Base-by-base conservation (phyloP, 164 flowering plant species). In the Chimonanthus salicifolius region DNA sequence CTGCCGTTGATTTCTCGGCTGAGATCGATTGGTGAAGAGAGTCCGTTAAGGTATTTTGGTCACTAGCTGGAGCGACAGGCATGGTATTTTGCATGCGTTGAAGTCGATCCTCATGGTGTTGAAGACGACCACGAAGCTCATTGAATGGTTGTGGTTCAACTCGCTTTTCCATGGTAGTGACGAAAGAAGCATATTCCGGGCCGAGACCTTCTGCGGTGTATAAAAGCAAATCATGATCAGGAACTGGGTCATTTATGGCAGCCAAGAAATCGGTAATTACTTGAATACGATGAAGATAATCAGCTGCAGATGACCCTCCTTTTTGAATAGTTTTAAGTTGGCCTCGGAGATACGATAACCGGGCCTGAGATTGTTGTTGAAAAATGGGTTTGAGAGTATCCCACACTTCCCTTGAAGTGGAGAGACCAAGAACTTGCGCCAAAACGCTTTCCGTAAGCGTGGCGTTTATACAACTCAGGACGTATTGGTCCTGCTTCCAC, bases 261-360 rank as follows among this genome's bases (percentile, higher is more conserved):
- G 33, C 65, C 65, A 62, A 62, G 65, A 21, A 62, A 62, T 62
- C 65, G 2, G 21, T 62, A 62, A 62, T 62, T 3, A 62, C 33
- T 62, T 62, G 15, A 62, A 62, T 62, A 62, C 21, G 2, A 62
- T 62, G 65, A 62, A 62, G 65, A 16, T 62, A 62, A 62, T 16
- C 65, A 62, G 65, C 65, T 62, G 65, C 2, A 6, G 65, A 62
- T 62, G 65, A 62, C 65, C 65, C 65, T 62, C 65, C 65, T 62
- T 62, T 62, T 62, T 62, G 44, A 62, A 62, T 62, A 62, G 65
- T 62, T 62, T 62, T 33, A 62, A 62, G 65, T 62, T 62, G 65
- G 65, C 65, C 65, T 62, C 3, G 44, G 65, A 62, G 65, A 62
- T 62, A 62, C 44, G 65, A 62, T n/a, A 62, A 51, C 9, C 58